Base-by-base conservation (phyloP, 75 land plant genomes). In the Isoetes taiwanensis region DNA sequence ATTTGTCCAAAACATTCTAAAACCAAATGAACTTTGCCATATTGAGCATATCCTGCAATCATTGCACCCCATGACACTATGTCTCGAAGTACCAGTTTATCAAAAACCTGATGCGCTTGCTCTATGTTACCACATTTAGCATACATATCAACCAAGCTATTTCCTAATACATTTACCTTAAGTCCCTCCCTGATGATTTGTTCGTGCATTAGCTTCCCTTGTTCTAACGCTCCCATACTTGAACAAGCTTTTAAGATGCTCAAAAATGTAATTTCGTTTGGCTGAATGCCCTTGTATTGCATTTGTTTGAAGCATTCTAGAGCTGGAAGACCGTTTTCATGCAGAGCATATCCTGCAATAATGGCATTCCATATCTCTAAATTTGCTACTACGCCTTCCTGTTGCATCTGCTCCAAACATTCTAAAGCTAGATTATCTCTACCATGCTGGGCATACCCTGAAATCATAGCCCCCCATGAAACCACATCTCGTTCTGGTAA, bases 361-460 rank as follows among this genome's bases (percentile, higher is more conserved):
- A 77, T 55, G 1, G 67, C 39, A 68, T 71, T 77, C 79, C 79
- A 77, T 16, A 62, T 57, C 27, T 16, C 64, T 34, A 42, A 61
- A 64, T 72, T 72, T 32, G 35, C 68, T 25, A n/a, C 58, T n/a
- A 57, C 38, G 2, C 59, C 59, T 23, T 57, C 37, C 1, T 1
- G 2, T 34, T 57, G 59, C 59, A 57, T 57, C 30, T 30, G 12
- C 2, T 34, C 23, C 14, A 57, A 3, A 11, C 33, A 34, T 11
- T 16, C 38, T 23, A 57, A n/a, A n/a, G 59, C 59, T 32, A 16
- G 20, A 24, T 34, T 38, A 17, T n/a, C 38, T 11, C 2, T 34
- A 25, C 59, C 59, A 21, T 32, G 2, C 14, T 57, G 38, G 34
- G 59, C 59, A 57, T 57, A 57, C 2, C 37, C 33, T n/a, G 59